A percentile compares a stretch with the other conserved stretches of the same genome.
phyloP scores from a whole-genome alignment of 306 rosid species.

The Inga leiocalycina region DNA sequence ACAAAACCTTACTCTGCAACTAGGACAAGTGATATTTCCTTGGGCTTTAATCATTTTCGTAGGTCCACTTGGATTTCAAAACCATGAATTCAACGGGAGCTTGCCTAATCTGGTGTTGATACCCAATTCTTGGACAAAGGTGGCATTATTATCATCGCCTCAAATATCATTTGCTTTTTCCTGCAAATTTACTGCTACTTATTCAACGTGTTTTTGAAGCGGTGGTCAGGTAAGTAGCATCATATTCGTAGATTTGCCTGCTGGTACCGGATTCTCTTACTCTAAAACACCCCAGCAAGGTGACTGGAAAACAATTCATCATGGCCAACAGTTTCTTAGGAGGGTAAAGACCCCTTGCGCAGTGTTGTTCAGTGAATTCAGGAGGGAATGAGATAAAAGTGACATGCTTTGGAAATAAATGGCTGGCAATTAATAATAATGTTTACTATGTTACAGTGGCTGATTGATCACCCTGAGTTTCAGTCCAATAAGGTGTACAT shows the following conservation, averaged over 20 bases:
- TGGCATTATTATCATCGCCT: not conserved
- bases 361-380: not conserved
- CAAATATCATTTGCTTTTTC: not conserved
- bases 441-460: constrained; percentile 59
- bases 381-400: not conserved
- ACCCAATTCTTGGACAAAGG: constrained; percentile 80
- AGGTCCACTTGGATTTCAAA: constrained; percentile 63
- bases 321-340: constrained; percentile 52
- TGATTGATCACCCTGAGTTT: constrained; percentile 62
- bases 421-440: not conserved
- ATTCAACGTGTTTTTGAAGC: not conserved
- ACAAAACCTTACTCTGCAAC: not conserved
- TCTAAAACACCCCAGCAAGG: constrained; percentile 39
- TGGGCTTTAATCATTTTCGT: not conserved
- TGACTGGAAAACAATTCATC: constrained; percentile 44
- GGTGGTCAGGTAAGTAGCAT: constrained; percentile 52
- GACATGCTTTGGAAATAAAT: not conserved
- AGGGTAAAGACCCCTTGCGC: constrained; percentile 39
- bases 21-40: not conserved
- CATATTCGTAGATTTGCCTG: constrained; percentile 68
- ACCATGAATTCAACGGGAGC: constrained; percentile 51
- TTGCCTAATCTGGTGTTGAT: constrained; percentile 50
- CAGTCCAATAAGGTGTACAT: constrained; percentile 51
- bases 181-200: not conserved
- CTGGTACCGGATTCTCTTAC: constrained; percentile 72